A percentile compares a stretch with the other conserved stretches of the same genome.
Evolutionary conservation across 2,329 filamentous ascomycete species (phyloP).

Genomic region (Phoma sp.): DNA sequence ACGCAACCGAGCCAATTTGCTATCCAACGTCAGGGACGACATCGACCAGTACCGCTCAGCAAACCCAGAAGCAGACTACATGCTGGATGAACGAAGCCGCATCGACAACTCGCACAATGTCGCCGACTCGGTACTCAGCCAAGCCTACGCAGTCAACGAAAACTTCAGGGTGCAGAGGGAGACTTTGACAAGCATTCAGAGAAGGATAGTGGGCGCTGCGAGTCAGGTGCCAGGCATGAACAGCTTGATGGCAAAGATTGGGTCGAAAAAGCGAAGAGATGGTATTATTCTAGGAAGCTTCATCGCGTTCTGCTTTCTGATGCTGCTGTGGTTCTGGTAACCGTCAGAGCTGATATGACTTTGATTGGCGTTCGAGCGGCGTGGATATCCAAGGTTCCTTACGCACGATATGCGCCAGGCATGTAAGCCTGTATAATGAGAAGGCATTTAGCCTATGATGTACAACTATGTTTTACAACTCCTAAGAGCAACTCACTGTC

Average conservation of each 20-base stretch:
- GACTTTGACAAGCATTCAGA: constrained; percentile 84
- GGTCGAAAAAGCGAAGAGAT: constrained; percentile 91
- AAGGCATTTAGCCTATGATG: constrained; percentile 20
- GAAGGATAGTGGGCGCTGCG: constrained; percentile 86
- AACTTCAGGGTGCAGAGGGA: constrained; percentile 87
- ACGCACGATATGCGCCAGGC: constrained; percentile 22
- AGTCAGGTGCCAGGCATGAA: constrained; percentile 94
- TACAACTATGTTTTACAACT: constrained; percentile 40
- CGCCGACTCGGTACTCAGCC: constrained; percentile 87
- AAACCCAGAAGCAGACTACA: constrained; percentile 95
- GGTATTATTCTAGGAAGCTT: constrained; percentile 91
- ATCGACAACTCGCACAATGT: constrained; percentile 90
- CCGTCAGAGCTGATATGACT: constrained; percentile 1
- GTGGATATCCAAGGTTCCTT: constrained; percentile 36
- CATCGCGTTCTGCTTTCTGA: constrained; percentile 87
- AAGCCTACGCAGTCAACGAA: constrained; percentile 96
- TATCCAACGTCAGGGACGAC: constrained; percentile 88
- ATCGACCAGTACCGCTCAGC: constrained; percentile 85
- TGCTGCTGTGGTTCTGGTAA: constrained; percentile 69
- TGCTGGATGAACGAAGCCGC: constrained; percentile 85
- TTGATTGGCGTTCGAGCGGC: constrained; percentile 32
- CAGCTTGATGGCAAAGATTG: constrained; percentile 87
- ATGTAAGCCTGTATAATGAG: constrained; percentile 21
- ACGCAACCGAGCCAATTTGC: constrained; percentile 85
- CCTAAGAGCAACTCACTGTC: neutral